phyloP scores from a whole-genome alignment of 805 yeast species.

The Hermanozyma aechmeae region DNA sequence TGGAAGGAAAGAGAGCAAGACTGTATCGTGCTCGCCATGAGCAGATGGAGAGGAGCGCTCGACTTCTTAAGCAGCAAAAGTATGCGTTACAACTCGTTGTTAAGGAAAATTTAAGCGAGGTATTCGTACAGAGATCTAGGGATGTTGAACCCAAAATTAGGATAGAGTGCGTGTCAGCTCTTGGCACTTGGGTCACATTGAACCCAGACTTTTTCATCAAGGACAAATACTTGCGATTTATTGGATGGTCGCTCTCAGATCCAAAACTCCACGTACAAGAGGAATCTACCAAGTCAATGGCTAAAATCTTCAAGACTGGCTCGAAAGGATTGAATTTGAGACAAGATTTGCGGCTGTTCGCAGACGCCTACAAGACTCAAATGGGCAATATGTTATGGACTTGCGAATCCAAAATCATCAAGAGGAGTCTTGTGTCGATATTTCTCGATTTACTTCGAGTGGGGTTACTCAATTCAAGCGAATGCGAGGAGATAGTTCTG shows the following conservation, averaged over 20 bases:
- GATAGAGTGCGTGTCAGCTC: conserved; percentile 51
- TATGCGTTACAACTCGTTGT: too few relatives aligned
- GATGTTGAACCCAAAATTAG: conserved; percentile 71
- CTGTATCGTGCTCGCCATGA: conserved; percentile 18
- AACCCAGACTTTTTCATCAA: conserved; percentile 67
- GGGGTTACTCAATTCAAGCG: too few relatives aligned
- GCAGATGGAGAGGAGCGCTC: conserved; percentile 44
- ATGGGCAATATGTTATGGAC: conserved; percentile 46
- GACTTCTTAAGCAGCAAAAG: conserved; percentile 48
- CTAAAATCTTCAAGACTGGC: conserved; percentile 33
- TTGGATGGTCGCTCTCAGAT: conserved; percentile 85
- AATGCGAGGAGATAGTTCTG: too few relatives aligned
- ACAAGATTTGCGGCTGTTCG: conserved; percentile 69
- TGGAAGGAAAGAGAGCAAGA: conserved; percentile 21
- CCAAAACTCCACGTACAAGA: conserved; percentile 48
- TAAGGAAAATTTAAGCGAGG: conserved; percentile 59
- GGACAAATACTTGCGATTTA: conserved; percentile 60
- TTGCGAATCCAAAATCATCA: too few relatives aligned
- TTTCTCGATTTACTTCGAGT: too few relatives aligned
- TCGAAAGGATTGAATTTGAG: conserved; percentile 19
- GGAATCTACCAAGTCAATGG: conserved; percentile 52
- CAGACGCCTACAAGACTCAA: conserved; percentile 61
- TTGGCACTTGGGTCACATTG: conserved; percentile 65
- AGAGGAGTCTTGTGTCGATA: too few relatives aligned
- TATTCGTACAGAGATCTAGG: conserved; percentile 69